phyloP scores from a whole-genome alignment of 140 eudicot genomes.

The Senecio squalidus region DNA sequence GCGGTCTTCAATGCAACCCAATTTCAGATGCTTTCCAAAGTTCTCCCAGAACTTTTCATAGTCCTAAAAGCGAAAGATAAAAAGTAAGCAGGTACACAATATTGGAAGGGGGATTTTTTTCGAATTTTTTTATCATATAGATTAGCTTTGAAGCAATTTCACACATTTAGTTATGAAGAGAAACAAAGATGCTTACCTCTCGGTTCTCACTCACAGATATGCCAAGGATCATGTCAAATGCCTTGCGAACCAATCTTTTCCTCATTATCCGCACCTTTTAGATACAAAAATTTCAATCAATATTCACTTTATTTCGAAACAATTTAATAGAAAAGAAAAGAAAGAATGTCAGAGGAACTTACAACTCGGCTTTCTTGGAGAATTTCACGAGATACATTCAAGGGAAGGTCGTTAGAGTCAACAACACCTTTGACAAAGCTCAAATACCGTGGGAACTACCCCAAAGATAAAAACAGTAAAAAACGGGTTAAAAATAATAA shows the following conservation, averaged over 20 bases:
- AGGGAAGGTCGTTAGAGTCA: conserved; percentile 90
- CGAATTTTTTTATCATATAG: too few relatives aligned
- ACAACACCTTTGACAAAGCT: conserved; percentile 97
- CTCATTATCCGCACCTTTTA: conserved; percentile 90
- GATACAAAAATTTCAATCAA: not conserved
- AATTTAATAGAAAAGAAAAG: not conserved
- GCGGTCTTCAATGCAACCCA: conserved; percentile 93
- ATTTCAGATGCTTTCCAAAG: conserved; percentile 83
- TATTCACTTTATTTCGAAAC: not conserved
- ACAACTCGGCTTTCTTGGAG: conserved; percentile 97
- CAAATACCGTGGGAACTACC: conserved; percentile 83
- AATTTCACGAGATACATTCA: conserved; percentile 95
- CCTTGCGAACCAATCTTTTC: conserved; percentile 87
- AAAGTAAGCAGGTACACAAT: not conserved
- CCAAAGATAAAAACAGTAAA: conserved; percentile 8
- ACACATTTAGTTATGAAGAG: not conserved
- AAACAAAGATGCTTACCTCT: conserved; percentile 45
- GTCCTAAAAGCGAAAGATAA: conserved; percentile 46
- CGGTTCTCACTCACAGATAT: conserved; percentile 75
- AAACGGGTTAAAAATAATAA: not conserved
- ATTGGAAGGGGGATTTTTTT: too few relatives aligned
- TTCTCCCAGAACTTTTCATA: conserved; percentile 93
- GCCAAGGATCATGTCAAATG: conserved; percentile 93
- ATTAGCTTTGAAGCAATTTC: too few relatives aligned
- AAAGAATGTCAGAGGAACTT: conserved; percentile 32